Conservation (phyloP, 768 basidiomycete species). For the Pulveroboletus sp. region DNA sequence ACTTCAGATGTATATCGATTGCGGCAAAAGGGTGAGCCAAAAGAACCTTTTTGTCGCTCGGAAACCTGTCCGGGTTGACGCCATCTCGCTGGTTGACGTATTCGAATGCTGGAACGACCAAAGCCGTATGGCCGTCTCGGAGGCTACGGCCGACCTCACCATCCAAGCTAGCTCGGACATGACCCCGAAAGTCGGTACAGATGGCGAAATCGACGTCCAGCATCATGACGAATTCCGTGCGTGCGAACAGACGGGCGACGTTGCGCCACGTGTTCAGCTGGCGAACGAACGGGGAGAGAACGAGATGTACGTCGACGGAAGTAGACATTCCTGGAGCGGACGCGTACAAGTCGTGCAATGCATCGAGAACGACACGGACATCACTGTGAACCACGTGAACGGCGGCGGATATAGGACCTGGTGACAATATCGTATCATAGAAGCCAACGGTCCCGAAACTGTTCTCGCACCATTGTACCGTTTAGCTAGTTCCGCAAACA, state of each 20-base stretch:
- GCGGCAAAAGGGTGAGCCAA: background rate
- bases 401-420: constrained; percentile 83
- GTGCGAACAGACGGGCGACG: constrained; percentile 76
- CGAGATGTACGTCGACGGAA: constrained; percentile 82
- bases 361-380: constrained; percentile 50
- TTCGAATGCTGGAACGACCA: constrained; percentile 87
- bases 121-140: constrained; percentile 57
- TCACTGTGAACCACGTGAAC: constrained; percentile 56
- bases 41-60: constrained; percentile 60
- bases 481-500: constrained; percentile 66
- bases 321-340: constrained; percentile 60
- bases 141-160: constrained; percentile 39
- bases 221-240: constrained; percentile 85
- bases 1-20: background rate
- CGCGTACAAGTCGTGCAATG: constrained; percentile 62
- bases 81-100: constrained; percentile 65
- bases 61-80: constrained; percentile 54
- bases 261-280: constrained; percentile 93
- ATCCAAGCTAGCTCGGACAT: constrained; percentile 43
- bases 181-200: constrained; percentile 73
- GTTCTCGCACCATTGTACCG: constrained; percentile 62
- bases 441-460: background rate
- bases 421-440: background rate
- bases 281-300: constrained; percentile 74
- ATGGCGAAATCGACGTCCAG: constrained; percentile 86